These are phyloP conservation scores for Salix udensis DNA, from an alignment of 345 rosid genomes.

Conservation along the genomic window DNA sequence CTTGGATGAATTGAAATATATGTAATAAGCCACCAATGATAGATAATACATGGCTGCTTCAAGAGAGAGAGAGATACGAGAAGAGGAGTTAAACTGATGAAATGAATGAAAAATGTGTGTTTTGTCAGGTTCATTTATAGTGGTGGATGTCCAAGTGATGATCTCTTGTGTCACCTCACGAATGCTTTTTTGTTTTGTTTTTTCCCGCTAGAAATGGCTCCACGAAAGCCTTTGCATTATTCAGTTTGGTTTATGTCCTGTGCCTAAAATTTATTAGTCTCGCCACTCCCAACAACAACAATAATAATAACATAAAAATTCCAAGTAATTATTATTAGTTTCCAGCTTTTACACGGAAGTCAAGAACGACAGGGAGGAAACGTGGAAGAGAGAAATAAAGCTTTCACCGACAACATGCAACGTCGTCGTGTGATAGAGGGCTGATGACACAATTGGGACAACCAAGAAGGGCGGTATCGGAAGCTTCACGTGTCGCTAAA, in stretches of 20 bases:
- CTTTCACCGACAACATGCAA: too few species aligned
- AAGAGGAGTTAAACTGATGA: neutral
- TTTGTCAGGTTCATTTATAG: neutral
- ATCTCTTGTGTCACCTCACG: slow-evolving; percentile 1
- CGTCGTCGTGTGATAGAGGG: too few species aligned
- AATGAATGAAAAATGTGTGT: neutral
- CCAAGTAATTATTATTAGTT: too few species aligned
- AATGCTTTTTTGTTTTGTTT: neutral
- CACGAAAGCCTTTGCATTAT: neutral
- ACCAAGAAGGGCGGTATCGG: too few species aligned
- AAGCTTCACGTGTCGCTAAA: too few species aligned
- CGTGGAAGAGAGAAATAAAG: too few species aligned
- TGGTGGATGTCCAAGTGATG: neutral
- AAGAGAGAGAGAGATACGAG: neutral
- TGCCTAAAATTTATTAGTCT: neutral
- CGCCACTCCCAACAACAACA: neutral
- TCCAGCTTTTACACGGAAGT: too few species aligned
- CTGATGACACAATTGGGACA: too few species aligned
- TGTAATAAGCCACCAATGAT: slow-evolving; percentile 25
- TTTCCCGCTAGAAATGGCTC: neutral
- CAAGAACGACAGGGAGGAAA: too few species aligned
- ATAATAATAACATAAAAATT: neutral
- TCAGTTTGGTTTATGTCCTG: neutral
- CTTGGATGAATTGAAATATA: slow-evolving; percentile 21
- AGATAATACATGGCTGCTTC: slow-evolving; percentile 23